Evolutionary conservation across 176 grass and related monocot species (phyloP), one percentile per base, ranked within the genome.

Genomic region (Thalia dealbata): DNA sequence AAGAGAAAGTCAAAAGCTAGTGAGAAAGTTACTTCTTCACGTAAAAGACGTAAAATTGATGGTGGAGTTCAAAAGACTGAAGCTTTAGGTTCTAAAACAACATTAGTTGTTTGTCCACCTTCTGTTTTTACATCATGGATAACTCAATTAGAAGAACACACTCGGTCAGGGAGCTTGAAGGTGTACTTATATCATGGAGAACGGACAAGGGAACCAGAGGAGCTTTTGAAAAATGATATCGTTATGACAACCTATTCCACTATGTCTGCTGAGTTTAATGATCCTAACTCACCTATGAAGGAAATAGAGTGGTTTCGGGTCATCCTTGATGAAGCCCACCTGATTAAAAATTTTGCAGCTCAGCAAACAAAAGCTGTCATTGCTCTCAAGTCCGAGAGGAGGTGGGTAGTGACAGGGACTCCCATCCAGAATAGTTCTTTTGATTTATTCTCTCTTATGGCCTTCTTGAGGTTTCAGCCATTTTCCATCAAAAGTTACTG

Each of bases 61-160:
- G 52, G 35, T 22, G 15, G 59, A 50, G 76, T 69, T 45, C 10
- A 74, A 18, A 52, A 44, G 14, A 69, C 24, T 14, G 61, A 69
- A 13, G 66, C 64, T 25, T 70, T 48, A 26, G 64, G 74, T 6
- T 62, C 85, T 0, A 81, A 84, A 29, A 68, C 72, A 0, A 92
- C 93, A 3, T 80, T 97, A n/a, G 81, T 97, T 67, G 82, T 97
- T 43, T 97, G 93, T 67, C 93, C 89, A 0, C 87, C 76, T 15
- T 97, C 85, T 1, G 93, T 97, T 44, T 88, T 97, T 66, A 92
- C 89, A 12, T 85, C 93, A 64, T 97, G 93, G 93, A 91, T 97
- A 71, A 90, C 80, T 62, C 93, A 97, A 42, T 68, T 97, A 67
- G 93, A 97, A 83, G 89, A 97, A 61, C 93, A 97, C 56, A 70